phyloP scores from a whole-genome alignment of 257 asterid species.

The Haberlea rhodopensis region DNA sequence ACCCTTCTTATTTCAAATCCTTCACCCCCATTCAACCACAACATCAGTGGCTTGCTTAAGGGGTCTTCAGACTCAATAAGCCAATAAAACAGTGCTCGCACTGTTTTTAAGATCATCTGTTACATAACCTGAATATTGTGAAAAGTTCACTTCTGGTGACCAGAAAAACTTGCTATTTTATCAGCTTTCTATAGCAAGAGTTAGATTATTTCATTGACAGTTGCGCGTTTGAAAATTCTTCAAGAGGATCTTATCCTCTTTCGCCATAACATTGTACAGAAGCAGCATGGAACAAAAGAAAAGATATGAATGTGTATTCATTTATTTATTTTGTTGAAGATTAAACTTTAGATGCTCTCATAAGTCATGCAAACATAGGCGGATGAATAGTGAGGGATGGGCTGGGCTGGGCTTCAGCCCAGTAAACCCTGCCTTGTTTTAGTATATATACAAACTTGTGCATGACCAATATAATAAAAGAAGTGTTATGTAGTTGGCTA shows the following conservation, averaged over 20 bases:
- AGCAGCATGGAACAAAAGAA: slow-evolving; percentile 17
- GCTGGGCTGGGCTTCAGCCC: no score
- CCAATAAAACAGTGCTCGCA: slow-evolving; percentile 43
- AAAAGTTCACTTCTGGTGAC: slow-evolving; percentile 35
- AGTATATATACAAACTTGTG: no score
- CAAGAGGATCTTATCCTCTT: slow-evolving; percentile 19
- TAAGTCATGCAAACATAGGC: no score
- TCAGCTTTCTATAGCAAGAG: slow-evolving; percentile 24
- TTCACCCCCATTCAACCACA: slow-evolving; percentile 57
- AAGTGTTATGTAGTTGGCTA: no score
- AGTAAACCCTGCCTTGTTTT: no score
- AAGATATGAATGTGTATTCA: no score
- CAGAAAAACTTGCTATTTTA: slow-evolving; percentile 28
- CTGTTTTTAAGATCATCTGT: slow-evolving; percentile 38
- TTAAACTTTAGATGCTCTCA: no score
- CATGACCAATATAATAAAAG: no score
- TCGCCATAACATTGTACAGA: slow-evolving; percentile 27
- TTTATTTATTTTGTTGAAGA: no score
- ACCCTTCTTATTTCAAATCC: no score
- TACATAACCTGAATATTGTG: slow-evolving; percentile 44
- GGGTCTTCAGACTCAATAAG: slow-evolving; percentile 35
- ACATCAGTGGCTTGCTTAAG: slow-evolving; percentile 34
- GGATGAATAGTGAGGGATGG: no score
- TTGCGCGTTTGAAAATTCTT: slow-evolving; percentile 16
- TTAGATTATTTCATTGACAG: neutral